Evolutionary conservation across 805 yeast species (phyloP), one percentile per base, ranked within the genome.

Genomic region (Wickerhamiella galacta): DNA sequence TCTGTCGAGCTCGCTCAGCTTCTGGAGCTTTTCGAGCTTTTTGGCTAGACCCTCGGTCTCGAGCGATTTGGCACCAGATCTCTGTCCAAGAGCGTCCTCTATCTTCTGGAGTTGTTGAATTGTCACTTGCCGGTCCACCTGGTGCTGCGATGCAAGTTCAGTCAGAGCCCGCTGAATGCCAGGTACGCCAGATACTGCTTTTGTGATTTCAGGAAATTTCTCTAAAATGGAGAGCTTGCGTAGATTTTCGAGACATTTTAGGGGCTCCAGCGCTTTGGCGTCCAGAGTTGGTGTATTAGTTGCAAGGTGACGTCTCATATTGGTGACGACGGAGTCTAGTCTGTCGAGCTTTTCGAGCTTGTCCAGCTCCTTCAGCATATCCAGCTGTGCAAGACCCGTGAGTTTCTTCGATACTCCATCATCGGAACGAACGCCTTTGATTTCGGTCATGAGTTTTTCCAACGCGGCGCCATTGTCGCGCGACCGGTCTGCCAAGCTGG

Each of bases 401-500:
- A 42, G 37, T 17, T 35, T 41, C 22, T 45, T 32, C 16, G 40
- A 36, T 1, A 39, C 45, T n/a, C 52, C 49, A 26, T 47, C 48
- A 20, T 40, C 42, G 16, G 39, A 42, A 6, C 45, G 34, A 4
- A 37, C 46, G 16, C 46, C 46, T 29, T 43, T 43, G 34, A 48
- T 44, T 26, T 47, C 53, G 16, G 16, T 33, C 39, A 39, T 41
- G 20, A 37, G 42, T 24, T 20, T 33, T 39, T 45, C 53, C 31
- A 39, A 41, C 3, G 59, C 61, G 15, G 39, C 44, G 10, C 59
- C 61, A 39, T 56, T 56, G 35, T 56, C 58, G 17, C 47, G 38
- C 5, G 61, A 56, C 1, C 61, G 47, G 21, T 47, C 39, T 7
- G 54, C 48, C 20, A 56, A 40, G 19, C 50, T 43, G 12, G 47